Percentiles rank a stretch among this genome's conserved stretches.
Evolutionary conservation across 495 filamentous ascomycete genomes (phyloP).

Genomic region (Penicillium robsamsonii): DNA sequence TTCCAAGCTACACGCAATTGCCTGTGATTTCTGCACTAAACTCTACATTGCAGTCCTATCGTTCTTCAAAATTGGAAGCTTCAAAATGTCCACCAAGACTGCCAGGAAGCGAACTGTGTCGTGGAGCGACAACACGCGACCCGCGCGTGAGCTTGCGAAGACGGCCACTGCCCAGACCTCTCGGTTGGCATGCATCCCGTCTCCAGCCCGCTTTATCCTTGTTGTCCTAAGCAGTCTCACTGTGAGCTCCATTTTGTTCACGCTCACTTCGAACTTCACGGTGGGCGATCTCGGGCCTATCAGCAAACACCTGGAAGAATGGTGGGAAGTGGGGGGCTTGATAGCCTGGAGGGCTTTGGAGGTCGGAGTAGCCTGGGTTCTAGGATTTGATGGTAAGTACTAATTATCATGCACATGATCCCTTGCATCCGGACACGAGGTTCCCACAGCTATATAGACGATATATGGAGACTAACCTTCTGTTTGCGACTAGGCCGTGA

Average conservation of each 20-base stretch:
- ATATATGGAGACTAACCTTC: constrained; percentile 6
- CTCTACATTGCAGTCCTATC: not conserved
- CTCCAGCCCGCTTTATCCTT: constrained; percentile 57
- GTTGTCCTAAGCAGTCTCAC: constrained; percentile 62
- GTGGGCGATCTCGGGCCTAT: constrained; percentile 60
- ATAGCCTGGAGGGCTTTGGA: constrained; percentile 67
- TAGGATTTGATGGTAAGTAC: constrained; percentile 63
- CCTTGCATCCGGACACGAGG: not conserved
- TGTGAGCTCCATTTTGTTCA: constrained; percentile 56
- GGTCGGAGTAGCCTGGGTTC: constrained; percentile 67
- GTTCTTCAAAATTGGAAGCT: not conserved
- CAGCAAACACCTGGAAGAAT: constrained; percentile 57
- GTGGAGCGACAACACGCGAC: constrained; percentile 3
- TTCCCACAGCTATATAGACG: not conserved
- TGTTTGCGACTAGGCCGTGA: constrained; percentile 55
- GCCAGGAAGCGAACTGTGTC: constrained; percentile 16
- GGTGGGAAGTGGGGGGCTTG: constrained; percentile 58
- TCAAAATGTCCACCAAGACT: constrained; percentile 13
- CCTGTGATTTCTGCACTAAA: not conserved
- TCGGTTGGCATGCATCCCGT: constrained; percentile 38
- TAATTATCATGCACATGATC: not conserved
- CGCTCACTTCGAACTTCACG: constrained; percentile 48
- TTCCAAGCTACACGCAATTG: constrained; percentile 7
- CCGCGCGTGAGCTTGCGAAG: constrained; percentile 15
- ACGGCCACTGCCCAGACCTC: constrained; percentile 9